Base-by-base conservation (phyloP, 441 rosid genomes). In the California macrophylla region DNA sequence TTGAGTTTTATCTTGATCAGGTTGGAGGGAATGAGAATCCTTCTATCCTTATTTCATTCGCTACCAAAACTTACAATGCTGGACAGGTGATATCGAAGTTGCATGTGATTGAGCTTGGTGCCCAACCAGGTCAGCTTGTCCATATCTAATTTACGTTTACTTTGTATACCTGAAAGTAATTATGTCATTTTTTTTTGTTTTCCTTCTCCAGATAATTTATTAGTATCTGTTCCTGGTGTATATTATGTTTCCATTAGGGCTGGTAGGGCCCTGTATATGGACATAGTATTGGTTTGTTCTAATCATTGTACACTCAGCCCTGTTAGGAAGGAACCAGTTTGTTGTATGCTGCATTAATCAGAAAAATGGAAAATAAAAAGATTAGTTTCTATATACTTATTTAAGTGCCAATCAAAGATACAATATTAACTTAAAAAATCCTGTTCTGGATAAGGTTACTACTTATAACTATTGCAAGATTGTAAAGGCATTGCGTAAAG, bases 81-180 rank as follows among this genome's bases (percentile, higher is more conserved):
- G 98, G 99, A 64, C 98, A 93, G 80, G 74, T 93, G 61, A 81
- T 89, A 66, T 96, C 99, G 18, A 96, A 89, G 80, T 74, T 96
- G 84, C 99, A 96, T 81, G 88, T 92, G 68, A 95, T 95, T 76
- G 99, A 95, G 80, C 96, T 95, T 81, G 99, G 98, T 71, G 96
- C 97, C 74, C 99, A 92, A 78, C 95, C 98, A 86, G 97, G 98
- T 91, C 66, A 60, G 69, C 76, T 69, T 81, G 71, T 71, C 69
- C 12, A 47, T 61, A 36, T 67, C 71, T 72, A 25, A 56, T 74
- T 64, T 50, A 8, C 66, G 5, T 38, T 64, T 29, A 15, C 21
- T 63, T 12, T 66, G 38, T 66, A 20, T 21, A 36, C 42, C 20
- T 45, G 0, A n/a, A 45, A 45, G 54, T n/a, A 45, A n/a, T n/a